These are phyloP conservation scores for Penicillium simplicissimum DNA, from an alignment of 495 filamentous ascomycete species.

Conservation along the genomic window DNA sequence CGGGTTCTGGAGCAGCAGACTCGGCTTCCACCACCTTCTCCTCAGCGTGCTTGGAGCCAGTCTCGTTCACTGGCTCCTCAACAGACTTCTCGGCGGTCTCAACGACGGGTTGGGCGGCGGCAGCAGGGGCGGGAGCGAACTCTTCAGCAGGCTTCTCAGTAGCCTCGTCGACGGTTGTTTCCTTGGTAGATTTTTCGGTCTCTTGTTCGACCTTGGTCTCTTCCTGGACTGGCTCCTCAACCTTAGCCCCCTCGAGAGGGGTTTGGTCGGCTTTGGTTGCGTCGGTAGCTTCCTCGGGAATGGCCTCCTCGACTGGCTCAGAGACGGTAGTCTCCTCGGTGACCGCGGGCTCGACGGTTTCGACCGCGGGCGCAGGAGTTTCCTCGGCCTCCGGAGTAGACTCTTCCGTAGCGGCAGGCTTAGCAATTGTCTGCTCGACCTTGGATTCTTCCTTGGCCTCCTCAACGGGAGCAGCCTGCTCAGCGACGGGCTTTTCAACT, in stretches of 20 bases:
- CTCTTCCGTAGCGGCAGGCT: background rate
- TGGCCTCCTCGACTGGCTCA: background rate
- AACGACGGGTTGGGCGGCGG: background rate
- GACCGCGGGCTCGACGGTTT: background rate
- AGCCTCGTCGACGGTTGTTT: slow-evolving; percentile 4
- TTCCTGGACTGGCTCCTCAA: background rate
- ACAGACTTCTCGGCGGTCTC: background rate
- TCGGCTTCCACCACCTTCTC: slow-evolving; percentile 14
- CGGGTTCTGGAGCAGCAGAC: slow-evolving; percentile 7
- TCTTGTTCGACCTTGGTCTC: background rate
- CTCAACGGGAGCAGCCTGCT: slow-evolving; percentile 10
- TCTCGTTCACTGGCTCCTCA: slow-evolving; percentile 11
- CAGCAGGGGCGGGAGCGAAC: background rate
- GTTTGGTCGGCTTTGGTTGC: background rate
- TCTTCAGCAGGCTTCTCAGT: slow-evolving; percentile 15
- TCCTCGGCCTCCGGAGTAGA: background rate
- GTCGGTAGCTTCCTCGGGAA: background rate
- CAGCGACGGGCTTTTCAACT: slow-evolving; percentile 13
- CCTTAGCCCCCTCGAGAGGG: background rate
- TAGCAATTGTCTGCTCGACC: background rate
- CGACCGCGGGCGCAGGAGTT: background rate
- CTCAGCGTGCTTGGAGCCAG: slow-evolving; percentile 11
- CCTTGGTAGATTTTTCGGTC: slow-evolving; percentile 14
- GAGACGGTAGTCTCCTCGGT: slow-evolving; percentile 2
- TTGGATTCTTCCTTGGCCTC: slow-evolving; percentile 6